phyloP scores from a whole-genome alignment of 1,139 yeast genomes.

The Suhomyces wounanorum region DNA sequence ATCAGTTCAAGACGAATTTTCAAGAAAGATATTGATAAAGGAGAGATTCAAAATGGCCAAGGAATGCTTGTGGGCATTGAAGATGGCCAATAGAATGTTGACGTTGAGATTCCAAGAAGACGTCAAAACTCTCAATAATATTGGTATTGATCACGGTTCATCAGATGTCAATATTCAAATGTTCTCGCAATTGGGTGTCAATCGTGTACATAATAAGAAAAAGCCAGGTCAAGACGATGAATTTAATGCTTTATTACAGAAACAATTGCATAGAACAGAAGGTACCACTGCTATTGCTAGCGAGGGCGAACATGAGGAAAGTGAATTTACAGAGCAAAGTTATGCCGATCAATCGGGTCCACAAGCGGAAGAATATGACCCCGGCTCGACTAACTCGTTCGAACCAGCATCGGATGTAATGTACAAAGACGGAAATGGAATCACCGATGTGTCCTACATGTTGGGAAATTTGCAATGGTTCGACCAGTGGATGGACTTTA shows the following conservation, averaged over 20 bases:
- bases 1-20: conserved; percentile 30
- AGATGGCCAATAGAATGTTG: conserved; percentile 55
- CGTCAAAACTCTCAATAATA: conserved; percentile 32
- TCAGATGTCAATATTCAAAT: conserved; percentile 51
- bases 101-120: conserved; percentile 49
- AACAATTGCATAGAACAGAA: conserved; percentile 22
- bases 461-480: conserved; percentile 57
- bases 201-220: conserved; percentile 11
- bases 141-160: conserved; percentile 63
- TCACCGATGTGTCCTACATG: conserved; percentile 16
- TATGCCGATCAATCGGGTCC: background rate
- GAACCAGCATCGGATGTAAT: background rate
- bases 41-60: conserved; percentile 59
- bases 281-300: background rate
- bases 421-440: background rate
- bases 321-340: background rate
- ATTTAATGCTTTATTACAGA: conserved; percentile 25
- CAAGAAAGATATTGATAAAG: conserved; percentile 33
- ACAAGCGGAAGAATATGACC: background rate
- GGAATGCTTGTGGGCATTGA: conserved; percentile 66
- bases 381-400: background rate
- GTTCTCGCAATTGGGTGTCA: conserved; percentile 48
- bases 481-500: conserved; percentile 50
- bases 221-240: conserved; percentile 18
- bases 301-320: background rate